Base-by-base conservation (phyloP, 352 stramenopile species). In the Achlya hypogyna region DNA sequence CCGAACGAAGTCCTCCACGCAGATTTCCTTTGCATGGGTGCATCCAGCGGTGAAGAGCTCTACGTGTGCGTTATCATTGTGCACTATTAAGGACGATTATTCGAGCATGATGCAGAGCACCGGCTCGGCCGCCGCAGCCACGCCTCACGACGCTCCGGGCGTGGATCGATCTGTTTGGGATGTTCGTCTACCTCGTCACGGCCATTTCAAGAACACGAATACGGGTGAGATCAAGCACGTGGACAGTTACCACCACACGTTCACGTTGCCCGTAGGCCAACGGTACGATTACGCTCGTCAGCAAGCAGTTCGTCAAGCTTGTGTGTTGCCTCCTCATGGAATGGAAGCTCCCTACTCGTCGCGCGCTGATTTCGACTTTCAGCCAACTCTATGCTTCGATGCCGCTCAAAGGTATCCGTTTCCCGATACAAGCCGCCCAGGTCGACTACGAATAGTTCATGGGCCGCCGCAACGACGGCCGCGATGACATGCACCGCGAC, bases 21-120 rank as follows among this genome's bases (percentile, higher is more conserved):
- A 23, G 56, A 64, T 23, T 64, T 54, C 1, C 9, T 64, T n/a
- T 64, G 8, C 23, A 54, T 64, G 23, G 56, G 35, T 29, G 56
- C 29, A 52, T 45, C 22, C n/a, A 62, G 16, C 10, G 38, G 9
- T 25, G 53, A 25, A 18, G 22, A 52, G 10, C 51, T 53, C 16
- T 64, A 54, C 28, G 12, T 64, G 35, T 59, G 31, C 22, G 22
- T 56, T 8, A n/a, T n/a, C n/a, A n/a, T n/a, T n/a, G n/a, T 49
- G 42, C 22, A 49, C 22, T 22, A 18, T 49, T 20, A 49, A 49
- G 42, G 42, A 49, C 22, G 42, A 49, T 22, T 22, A 49, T 22
- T 49, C 42, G 22, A 22, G 42, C 42, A 18, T 49, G 18, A 22
- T 49, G 18, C 42, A 49, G n/a, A n/a, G 18, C 42, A 49, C 42